Conservation (phyloP, 495 filamentous ascomycete species). For the Penicillium manginii region DNA sequence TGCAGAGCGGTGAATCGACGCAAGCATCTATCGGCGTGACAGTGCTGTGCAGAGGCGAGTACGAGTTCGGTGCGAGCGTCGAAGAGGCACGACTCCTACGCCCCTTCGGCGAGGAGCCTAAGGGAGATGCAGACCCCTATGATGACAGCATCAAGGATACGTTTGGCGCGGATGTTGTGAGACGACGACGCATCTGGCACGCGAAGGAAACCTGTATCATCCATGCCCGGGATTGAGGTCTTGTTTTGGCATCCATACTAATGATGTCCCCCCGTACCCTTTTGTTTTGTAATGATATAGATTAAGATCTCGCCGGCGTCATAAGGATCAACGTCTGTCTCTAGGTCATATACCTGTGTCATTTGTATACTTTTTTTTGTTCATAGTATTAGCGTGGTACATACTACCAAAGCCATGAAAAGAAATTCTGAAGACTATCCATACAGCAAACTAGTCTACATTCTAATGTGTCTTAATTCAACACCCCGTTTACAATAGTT, state of each 20-base stretch:
- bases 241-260: background rate
- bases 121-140: conserved; percentile 26
- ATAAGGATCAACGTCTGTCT: background rate
- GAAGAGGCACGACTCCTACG: conserved; percentile 69
- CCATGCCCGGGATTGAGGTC: conserved; percentile 49
- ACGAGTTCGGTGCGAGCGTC: conserved; percentile 78
- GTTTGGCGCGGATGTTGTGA: conserved; percentile 59
- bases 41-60: conserved; percentile 76
- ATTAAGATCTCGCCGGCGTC: background rate
- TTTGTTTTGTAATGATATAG: conserved; percentile 3
- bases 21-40: conserved; percentile 67
- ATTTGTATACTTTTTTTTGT: conserved; percentile 6
- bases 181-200: conserved; percentile 74
- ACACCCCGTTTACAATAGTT: background rate
- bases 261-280: conserved; percentile 3
- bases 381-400: conserved; percentile 22
- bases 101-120: conserved; percentile 12
- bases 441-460: background rate
- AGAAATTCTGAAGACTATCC: background rate
- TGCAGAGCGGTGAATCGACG: conserved; percentile 58
- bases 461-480: background rate
- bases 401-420: conserved; percentile 9
- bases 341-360: background rate
- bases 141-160: conserved; percentile 54
- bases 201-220: conserved; percentile 66